A percentile compares a stretch with the other conserved stretches of the same genome.
phyloP scores from a whole-genome alignment of 164 flowering plant species.

The Litsea cubeba region DNA sequence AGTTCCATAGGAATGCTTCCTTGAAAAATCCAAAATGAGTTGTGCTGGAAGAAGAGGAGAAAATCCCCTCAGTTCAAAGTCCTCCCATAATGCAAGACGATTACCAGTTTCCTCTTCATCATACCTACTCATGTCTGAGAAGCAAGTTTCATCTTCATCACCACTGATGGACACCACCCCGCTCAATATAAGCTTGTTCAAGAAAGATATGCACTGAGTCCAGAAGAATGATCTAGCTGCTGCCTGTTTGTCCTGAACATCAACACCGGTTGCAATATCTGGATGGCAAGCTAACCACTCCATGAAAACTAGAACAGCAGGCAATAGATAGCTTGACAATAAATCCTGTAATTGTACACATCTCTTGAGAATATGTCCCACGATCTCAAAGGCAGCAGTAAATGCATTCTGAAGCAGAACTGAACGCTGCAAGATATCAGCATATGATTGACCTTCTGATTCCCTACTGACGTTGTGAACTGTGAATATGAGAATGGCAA shows the following conservation, averaged over 20 bases:
- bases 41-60: conserved; percentile 89
- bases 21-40: conserved; percentile 72
- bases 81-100: conserved; percentile 82
- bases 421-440: conserved; percentile 86
- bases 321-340: conserved; percentile 65
- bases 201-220: conserved; percentile 58
- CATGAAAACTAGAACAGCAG: conserved; percentile 77
- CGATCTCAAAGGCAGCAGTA: conserved; percentile 69
- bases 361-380: conserved; percentile 63
- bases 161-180: conserved; percentile 37
- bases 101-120: conserved; percentile 80
- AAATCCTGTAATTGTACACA: conserved; percentile 59
- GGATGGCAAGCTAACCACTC: conserved; percentile 92
- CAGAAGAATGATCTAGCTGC: conserved; percentile 65
- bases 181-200: conserved; percentile 59
- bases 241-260: conserved; percentile 65
- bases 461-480: conserved; percentile 71
- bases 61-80: conserved; percentile 90
- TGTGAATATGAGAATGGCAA: conserved; percentile 71
- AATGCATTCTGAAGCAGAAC: conserved; percentile 80
- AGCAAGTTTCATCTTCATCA: conserved; percentile 71
- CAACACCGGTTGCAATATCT: conserved; percentile 58
- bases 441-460: conserved; percentile 76
- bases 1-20: conserved; percentile 54
- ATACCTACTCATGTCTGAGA: conserved; percentile 64